phyloP scores from a whole-genome alignment of 2,329 filamentous ascomycete genomes.

The Hypoxylon sp. region DNA sequence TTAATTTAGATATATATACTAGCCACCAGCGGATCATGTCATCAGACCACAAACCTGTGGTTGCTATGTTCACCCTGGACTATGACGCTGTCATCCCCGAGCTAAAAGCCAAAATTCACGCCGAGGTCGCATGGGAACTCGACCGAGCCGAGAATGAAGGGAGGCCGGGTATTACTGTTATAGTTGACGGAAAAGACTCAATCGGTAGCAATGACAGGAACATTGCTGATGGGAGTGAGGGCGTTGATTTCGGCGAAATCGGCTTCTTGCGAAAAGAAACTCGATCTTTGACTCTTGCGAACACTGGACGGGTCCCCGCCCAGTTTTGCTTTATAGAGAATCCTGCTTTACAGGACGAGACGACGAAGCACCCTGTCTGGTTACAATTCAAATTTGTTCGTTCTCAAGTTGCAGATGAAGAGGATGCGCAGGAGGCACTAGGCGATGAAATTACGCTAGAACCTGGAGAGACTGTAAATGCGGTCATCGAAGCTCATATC shows the following conservation, averaged over 20 bases:
- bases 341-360: constrained; percentile 60
- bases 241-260: constrained; percentile 81
- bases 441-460: constrained; percentile 71
- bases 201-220: constrained; percentile 47
- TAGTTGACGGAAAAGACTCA: constrained; percentile 71
- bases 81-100: constrained; percentile 89
- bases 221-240: constrained; percentile 57
- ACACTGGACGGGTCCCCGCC: constrained; percentile 85
- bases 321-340: constrained; percentile 82
- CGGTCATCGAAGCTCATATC: constrained; percentile 74
- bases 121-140: constrained; percentile 86
- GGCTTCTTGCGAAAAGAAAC: constrained; percentile 72
- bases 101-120: constrained; percentile 82
- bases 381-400: constrained; percentile 39
- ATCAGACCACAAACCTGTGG: constrained; percentile 94
- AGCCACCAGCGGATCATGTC: constrained; percentile 90
- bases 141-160: constrained; percentile 93
- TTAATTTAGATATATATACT: constrained; percentile 73
- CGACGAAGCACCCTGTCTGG: constrained; percentile 42
- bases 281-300: constrained; percentile 83
- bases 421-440: constrained; percentile 43
- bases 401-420: constrained; percentile 20
- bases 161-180: constrained; percentile 80
- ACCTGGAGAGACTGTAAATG: constrained; percentile 82
- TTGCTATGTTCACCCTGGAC: constrained; percentile 81